Evolutionary conservation across 192 early-diverging fungal genomes (phyloP), one percentile per base, ranked within the genome.

Genomic region (Backusella tarrabulga): DNA sequence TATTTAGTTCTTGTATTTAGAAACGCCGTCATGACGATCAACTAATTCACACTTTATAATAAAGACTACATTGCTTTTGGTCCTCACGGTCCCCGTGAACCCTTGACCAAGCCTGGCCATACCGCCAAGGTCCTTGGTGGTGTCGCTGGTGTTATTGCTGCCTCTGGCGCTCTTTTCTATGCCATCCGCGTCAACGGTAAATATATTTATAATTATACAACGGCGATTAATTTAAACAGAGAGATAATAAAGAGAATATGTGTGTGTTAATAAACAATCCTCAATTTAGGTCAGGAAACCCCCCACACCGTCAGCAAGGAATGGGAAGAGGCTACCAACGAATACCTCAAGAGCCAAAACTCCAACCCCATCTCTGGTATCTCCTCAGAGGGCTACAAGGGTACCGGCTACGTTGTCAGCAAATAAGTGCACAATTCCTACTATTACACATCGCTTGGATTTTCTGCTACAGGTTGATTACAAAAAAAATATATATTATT

Each of bases 61-160:
- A 34, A 41, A 82, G 80, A 96, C 88, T 98, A 90, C 85, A 93
- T 97, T 81, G 94, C 98, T 60, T 99, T 97, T 86, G 98, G 98
- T 73, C 85, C 92, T 54, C 94, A 97, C 90, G 95, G 93, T 85
- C 89, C 92, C 67, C 95, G 98, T 75, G 90, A 93, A 75, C 92
- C 91, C 44, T 81, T 89, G 68, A 80, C 82, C 71, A 83, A 91
- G 86, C 90, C 96, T 78, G 87, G 90, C 78, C 87, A 91, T 87
- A 79, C 83, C 80, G 78, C 87, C 78, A 92, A 95, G 89, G 83
- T 93, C 35, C 76, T 95, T 81, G 54, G 86, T 67, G 94, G 90
- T 73, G 78, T 94, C 50, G 70, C 86, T 23, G 88, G 71, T 80
- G 89, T 90, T 52, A 75, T 93, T 66, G 85, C 75, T 14, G 75